Base-by-base conservation (phyloP, 2,329 filamentous ascomycete genomes). In the Neoarthrinium moseri region DNA sequence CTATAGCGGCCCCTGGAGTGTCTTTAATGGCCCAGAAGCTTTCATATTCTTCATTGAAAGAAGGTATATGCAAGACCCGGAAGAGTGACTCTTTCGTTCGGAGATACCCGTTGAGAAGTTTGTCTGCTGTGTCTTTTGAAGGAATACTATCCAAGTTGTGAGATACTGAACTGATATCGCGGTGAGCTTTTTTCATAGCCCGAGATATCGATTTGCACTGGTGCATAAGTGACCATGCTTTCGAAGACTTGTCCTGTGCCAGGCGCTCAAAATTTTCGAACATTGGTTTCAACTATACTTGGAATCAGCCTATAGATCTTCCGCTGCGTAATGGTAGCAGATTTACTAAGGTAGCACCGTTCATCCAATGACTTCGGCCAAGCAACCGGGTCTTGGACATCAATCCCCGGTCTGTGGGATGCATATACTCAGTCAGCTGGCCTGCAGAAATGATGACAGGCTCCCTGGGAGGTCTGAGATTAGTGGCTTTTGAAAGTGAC, bases 341-440 rank as follows among this genome's bases (percentile, higher is more conserved):
- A 49, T 70, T 57, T 54, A 80, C 76, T 35, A 77, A 51, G 0
- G 64, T 53, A 10, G 76, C 58, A 2, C 66, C 67, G 48, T 74
- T 78, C n/a, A 80, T 69, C 72, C 77, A 82, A 53, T 81, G 77
- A 23, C 75, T 80, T 54, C 73, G 73, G 1, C 80, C 80, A 53
- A 81, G 78, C 1, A 82, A 56, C 0, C 79, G 69, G 0, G 72
- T 74, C 54, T 84, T 84, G 50, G 80, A 75, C 17, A 71, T 67
- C 7, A 78, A 61, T n/a, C 69, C 69, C 6, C 71, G 70, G 2
- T 61, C 63, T 1, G 72, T 64, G 0, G 56, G 54, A 3, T 63
- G 56, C 0, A 52, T 35, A 20, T 67, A 56, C 7, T 65, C 62
- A 3, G 59, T 54, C 1, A 60, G 38, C 4, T 57, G 55, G 20